Evolutionary conservation across 2,329 filamentous ascomycete genomes (phyloP), one percentile per base, ranked within the genome.

Genomic region (Cladosporium sp.): DNA sequence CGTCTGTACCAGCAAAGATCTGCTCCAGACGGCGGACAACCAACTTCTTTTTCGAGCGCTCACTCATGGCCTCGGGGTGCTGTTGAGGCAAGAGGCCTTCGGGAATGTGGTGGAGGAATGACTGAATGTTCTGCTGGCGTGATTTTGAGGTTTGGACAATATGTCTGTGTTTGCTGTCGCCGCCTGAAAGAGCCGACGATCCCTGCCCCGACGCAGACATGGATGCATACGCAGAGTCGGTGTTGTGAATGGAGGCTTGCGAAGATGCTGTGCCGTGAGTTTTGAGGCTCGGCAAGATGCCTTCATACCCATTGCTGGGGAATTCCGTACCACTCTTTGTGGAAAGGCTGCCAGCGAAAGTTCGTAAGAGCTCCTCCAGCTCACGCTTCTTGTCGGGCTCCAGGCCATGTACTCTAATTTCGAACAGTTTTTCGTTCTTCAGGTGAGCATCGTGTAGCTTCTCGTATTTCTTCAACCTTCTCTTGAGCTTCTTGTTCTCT

Each of bases 11-110:
- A 0, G 88, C 89, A 55, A 93, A 95, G 1, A 95, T 76, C 56
- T 91, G 86, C 61, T 95, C 89, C 6, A 95, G 67, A 2, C 87
- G 79, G 48, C 82, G 79, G 2, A 92, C 89, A 0, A 92, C 85
- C 17, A 90, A 63, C 63, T 84, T 89, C 72, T 88, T 89, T 71
- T 82, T 89, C 5, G 86, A 79, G 56, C 81, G 84, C 12, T 92
- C 88, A 0, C 83, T 83, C 79, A 90, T 80, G 12, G 64, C 65
- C 19, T 77, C 72, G 8, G 64, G 59, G 19, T 58, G 59, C 38
- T 79, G 75, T 9, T 79, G 78, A 0, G 86, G 85, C 32, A 88
- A 74, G 0, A 90, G 63, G 0, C 84, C 83, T 55, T 83, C 78
- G 0, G 86, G 86, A 4, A 90, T 89, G 43, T 89, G 84, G 42